A percentile compares a stretch with the other conserved stretches of the same genome.
Evolutionary conservation across 169 alveolate genomes (phyloP).

Genomic region (Cystoisospora suis): DNA sequence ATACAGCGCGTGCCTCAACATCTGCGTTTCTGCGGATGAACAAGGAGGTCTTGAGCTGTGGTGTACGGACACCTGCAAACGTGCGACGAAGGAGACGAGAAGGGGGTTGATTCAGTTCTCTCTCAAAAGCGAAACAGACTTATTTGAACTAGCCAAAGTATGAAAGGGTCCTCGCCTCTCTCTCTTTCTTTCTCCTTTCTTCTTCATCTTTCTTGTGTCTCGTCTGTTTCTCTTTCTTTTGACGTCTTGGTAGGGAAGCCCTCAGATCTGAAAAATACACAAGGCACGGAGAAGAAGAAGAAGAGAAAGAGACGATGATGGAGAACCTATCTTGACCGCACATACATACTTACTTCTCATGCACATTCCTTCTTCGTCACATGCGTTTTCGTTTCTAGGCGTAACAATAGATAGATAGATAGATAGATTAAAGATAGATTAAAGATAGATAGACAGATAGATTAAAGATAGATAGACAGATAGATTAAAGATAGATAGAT

Average conservation of each 20-base stretch:
- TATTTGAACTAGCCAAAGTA: conserved; percentile 64
- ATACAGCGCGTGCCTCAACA: conserved; percentile 69
- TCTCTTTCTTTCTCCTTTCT: background rate
- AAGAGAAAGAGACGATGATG: background rate
- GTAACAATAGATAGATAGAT: too few relatives aligned
- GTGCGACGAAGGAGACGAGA: conserved; percentile 68
- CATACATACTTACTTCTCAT: too few relatives aligned
- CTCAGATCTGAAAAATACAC: background rate
- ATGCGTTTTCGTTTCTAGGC: too few relatives aligned
- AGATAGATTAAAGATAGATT: too few relatives aligned
- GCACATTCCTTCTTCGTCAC: too few relatives aligned
- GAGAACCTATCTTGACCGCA: too few relatives aligned
- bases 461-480: too few relatives aligned
- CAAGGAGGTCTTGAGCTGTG: conserved; percentile 83
- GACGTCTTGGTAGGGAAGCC: background rate
- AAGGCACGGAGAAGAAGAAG: background rate
- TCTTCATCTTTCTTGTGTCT: background rate
- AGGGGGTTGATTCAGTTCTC: conserved; percentile 14
- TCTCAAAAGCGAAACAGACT: conserved; percentile 65
- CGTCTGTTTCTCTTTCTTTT: background rate
- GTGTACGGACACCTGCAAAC: conserved; percentile 78
- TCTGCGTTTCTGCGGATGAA: conserved; percentile 78
- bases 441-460: too few relatives aligned
- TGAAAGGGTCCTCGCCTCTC: background rate
- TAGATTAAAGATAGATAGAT: too few relatives aligned